Conservation (phyloP, 129 eudicot species). For the Saussurea involucrata region DNA sequence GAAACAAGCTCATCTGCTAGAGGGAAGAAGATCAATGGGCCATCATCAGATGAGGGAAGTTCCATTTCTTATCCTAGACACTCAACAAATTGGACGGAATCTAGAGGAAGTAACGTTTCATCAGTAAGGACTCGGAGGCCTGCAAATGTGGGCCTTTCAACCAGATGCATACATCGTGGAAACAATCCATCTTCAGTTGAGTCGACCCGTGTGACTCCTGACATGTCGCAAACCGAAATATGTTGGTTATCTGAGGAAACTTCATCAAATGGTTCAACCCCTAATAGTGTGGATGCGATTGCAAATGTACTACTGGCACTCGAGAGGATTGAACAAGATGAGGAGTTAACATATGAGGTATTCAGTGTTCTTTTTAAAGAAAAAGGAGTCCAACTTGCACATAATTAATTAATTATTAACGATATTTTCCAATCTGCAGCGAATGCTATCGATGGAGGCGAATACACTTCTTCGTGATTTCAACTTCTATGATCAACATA, state of each 20-base stretch:
- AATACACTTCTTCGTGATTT: constrained; percentile 66
- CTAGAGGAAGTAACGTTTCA: constrained; percentile 19
- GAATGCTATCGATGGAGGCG: constrained; percentile 56
- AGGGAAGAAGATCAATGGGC: constrained; percentile 43
- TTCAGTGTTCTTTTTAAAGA: not conserved
- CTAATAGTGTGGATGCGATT: constrained; percentile 46
- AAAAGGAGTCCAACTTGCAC: constrained; percentile 4
- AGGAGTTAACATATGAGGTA: constrained; percentile 82
- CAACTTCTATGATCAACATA: constrained; percentile 70
- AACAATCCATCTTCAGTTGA: constrained; percentile 21
- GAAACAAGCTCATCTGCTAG: constrained; percentile 57
- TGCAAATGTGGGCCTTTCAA: constrained; percentile 22
- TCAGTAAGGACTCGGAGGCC: constrained; percentile 56
- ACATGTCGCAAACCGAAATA: constrained; percentile 26
- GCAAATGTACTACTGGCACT: constrained; percentile 86
- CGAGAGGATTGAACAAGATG: constrained; percentile 83
- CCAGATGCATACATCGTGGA: constrained; percentile 26
- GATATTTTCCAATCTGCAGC: constrained; percentile 40
- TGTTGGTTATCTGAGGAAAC: constrained; percentile 16
- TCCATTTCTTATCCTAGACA: constrained; percentile 31
- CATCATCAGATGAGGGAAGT: constrained; percentile 18
- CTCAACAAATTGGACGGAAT: constrained; percentile 22
- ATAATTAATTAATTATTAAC: not conserved
- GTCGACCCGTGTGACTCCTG: constrained; percentile 17
- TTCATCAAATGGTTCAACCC: constrained; percentile 32